Conservation (phyloP, 202 grass and related monocot species). For the Musa balbisiana region DNA sequence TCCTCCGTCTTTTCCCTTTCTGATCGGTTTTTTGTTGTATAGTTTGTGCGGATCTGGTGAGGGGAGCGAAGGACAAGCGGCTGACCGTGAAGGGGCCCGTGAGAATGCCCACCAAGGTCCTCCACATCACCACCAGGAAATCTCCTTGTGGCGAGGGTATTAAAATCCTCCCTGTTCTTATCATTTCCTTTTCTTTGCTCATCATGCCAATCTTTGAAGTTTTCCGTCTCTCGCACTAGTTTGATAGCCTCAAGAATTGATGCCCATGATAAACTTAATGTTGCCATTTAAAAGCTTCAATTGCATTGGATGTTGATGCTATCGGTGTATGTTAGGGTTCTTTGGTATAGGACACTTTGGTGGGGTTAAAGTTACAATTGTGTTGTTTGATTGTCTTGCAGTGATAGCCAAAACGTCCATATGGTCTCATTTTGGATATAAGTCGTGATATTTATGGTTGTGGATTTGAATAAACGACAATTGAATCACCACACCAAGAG, state of each 20-base stretch:
- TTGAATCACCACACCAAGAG: no score
- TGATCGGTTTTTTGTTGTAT: not conserved
- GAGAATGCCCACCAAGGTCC: conserved; percentile 89
- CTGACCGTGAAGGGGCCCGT: conserved; percentile 81
- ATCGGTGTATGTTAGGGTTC: no score
- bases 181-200: not conserved
- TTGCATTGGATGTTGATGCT: no score
- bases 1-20: no score
- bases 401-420: no score
- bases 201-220: not conserved
- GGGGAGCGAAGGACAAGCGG: conserved; percentile 79
- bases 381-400: no score
- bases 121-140: conserved; percentile 91
- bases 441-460: no score
- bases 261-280: not conserved
- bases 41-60: conserved; percentile 89
- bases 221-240: not conserved
- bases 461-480: no score
- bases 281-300: no score
- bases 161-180: not conserved
- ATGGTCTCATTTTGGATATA: no score
- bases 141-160: conserved; percentile 93
- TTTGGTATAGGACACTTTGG: no score
- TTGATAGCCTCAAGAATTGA: not conserved
- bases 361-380: no score